phyloP scores from a whole-genome alignment of 805 yeast species.

The Ogataea zsoltii region DNA sequence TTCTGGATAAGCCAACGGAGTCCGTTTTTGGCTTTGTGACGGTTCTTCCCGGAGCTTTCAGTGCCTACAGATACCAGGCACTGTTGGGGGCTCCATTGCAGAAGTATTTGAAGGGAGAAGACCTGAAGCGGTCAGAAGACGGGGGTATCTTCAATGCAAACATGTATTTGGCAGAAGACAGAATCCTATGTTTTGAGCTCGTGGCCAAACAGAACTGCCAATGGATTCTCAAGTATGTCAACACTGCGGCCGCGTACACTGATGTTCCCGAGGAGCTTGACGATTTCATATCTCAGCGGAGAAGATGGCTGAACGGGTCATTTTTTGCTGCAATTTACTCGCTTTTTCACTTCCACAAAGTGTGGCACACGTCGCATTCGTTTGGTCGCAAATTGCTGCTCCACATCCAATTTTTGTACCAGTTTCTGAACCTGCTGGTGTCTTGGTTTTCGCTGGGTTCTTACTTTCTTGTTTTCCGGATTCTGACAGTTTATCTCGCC shows the following conservation, averaged over 20 bases:
- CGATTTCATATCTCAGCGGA: conserved; percentile 85
- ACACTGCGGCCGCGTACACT: conserved; percentile 86
- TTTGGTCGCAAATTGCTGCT: conserved; percentile 64
- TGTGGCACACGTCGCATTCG: conserved; percentile 81
- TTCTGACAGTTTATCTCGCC: conserved; percentile 78
- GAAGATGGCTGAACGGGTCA: conserved; percentile 97
- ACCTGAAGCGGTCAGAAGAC: conserved; percentile 58
- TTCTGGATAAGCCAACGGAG: conserved; percentile 94
- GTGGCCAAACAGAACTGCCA: conserved; percentile 77
- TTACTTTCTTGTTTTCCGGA: conserved; percentile 86
- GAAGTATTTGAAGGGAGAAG: conserved; percentile 91
- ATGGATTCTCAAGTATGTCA: conserved; percentile 84
- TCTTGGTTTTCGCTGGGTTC: conserved; percentile 94
- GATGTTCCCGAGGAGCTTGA: conserved; percentile 91
- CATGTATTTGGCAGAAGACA: conserved; percentile 96
- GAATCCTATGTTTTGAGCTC: conserved; percentile 91
- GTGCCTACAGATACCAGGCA: conserved; percentile 88
- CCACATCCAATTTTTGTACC: conserved; percentile 79
- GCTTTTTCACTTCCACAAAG: conserved; percentile 68
- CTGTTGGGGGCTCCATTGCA: conserved; percentile 82
- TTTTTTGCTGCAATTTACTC: conserved; percentile 93
- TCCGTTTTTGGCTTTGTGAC: conserved; percentile 92
- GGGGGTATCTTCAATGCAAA: conserved; percentile 89
- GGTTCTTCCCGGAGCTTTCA: conserved; percentile 95
- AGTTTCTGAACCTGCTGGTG: conserved; percentile 68